Base-by-base conservation (phyloP, 345 rosid species). In the Camelina hispida region DNA sequence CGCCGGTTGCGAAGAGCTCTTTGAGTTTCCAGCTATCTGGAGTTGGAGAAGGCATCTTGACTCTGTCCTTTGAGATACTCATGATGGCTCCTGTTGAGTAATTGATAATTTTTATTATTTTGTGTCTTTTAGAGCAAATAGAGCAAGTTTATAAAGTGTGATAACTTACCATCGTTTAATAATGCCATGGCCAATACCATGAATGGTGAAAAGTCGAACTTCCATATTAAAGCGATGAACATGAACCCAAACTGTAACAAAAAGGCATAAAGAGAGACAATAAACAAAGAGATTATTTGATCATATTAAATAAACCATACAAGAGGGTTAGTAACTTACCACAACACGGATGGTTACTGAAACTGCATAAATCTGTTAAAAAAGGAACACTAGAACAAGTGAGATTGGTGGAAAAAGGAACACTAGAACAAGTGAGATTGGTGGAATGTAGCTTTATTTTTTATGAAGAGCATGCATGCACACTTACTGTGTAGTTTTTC, bases 11-110 rank as follows among this genome's bases (percentile, higher is more conserved):
- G 32, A 94, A 94, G 15, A 94, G 91, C 74, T 94, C 97, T 62
- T 83, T 87, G 32, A 94, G 82, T 79, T 88, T 94, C 98, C 97
- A 94, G 83, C 96, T 91, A 69, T 91, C 98, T 3, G 96, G 98
- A 78, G 87, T 55, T 18, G 98, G 97, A 72, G 98, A 94, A 44
- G 98, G 97, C 87, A 30, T 30, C 34, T 90, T 90, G 56, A 94
- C 98, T 78, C 91, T 66, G 54, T 94, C 97, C 79, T 91, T 90
- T 42, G 97, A 87, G 76, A 94, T 91, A 14, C 93, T 94, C 97
- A 94, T 89, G 71, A 94, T 91, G 8, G 98, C 88, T 58, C 98
- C 96, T 90, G 70, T 38, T 55, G 60, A 52, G 62, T n/a, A n/a
- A 14, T 30, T 30, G 6, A 6, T 0, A 30, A 50, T 10, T 63